Percentiles rank a stretch among this genome's conserved stretches.
phyloP scores from a whole-genome alignment of 768 basidiomycete species.

The Phaeotremella fagi region DNA sequence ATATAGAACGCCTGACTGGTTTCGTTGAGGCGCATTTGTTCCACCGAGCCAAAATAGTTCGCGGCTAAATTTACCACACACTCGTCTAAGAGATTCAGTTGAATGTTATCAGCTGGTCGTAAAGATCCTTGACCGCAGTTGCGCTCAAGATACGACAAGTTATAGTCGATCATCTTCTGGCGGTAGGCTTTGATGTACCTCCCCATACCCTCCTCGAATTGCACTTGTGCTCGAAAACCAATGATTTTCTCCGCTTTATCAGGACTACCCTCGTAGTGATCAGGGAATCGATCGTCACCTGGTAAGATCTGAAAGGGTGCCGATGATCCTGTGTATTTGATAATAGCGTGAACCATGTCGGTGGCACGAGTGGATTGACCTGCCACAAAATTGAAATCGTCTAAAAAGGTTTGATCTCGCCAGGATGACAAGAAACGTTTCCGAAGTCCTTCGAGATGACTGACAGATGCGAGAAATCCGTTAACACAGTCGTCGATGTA shows the following conservation, averaged over 20 bases:
- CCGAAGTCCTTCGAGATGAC: conserved; percentile 12
- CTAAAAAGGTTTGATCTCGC: conserved; percentile 3
- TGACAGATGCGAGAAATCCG: conserved; percentile 27
- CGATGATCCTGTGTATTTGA: conserved; percentile 30
- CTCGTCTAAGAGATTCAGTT: conserved; percentile 12
- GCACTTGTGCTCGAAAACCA: conserved; percentile 26
- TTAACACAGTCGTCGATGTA: conserved; percentile 35
- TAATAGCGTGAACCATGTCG: conserved; percentile 27
- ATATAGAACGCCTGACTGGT: conserved; percentile 7
- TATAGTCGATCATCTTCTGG: conserved; percentile 3
- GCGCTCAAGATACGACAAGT: conserved; percentile 8
- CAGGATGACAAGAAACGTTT: neutral
- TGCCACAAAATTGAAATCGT: conserved; percentile 29
- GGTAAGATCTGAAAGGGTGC: conserved; percentile 34
- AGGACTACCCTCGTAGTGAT: conserved; percentile 5
- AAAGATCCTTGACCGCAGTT: neutral
- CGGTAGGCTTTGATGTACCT: conserved; percentile 8
- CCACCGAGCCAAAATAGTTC: conserved; percentile 1
- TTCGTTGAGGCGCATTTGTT: conserved; percentile 2
- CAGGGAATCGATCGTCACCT: conserved; percentile 12
- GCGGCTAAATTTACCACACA: conserved; percentile 8
- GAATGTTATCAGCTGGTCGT: conserved; percentile 1
- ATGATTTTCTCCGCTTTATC: conserved; percentile 16
- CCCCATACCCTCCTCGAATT: conserved; percentile 27
- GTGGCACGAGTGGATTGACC: conserved; percentile 16